These are phyloP conservation scores for Geosmithia flava DNA, from an alignment of 2,329 filamentous ascomycete species.

Conservation along the genomic window DNA sequence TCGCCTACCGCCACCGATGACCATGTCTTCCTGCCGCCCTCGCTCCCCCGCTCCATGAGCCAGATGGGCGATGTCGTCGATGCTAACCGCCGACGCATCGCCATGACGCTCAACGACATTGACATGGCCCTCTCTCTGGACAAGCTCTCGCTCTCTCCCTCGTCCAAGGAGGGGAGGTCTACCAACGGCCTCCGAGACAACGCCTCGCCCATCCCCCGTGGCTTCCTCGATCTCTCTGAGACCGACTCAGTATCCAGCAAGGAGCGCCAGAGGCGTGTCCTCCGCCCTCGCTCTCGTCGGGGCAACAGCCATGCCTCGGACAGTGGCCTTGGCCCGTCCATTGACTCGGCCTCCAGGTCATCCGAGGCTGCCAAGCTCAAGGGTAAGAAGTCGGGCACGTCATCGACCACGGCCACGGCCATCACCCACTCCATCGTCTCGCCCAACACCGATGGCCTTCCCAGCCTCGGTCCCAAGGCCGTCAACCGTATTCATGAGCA, in stretches of 20 bases:
- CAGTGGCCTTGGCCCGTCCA: conserved; percentile 77
- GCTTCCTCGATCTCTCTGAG: conserved; percentile 44
- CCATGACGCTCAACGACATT: conserved; percentile 51
- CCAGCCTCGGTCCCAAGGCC: conserved; percentile 55
- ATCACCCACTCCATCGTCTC: conserved; percentile 49
- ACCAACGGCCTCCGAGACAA: conserved; percentile 34
- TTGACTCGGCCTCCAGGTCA: conserved; percentile 41
- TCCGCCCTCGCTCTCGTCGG: conserved; percentile 41
- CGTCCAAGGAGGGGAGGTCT: conserved; percentile 7
- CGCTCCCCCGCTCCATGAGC: conserved; percentile 55
- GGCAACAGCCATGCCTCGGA: conserved; percentile 65
- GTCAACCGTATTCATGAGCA: conserved; percentile 68
- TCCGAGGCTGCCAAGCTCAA: conserved; percentile 28
- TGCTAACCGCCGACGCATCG: conserved; percentile 56
- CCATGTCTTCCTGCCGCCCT: conserved; percentile 34
- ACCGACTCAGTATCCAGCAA: conserved; percentile 34
- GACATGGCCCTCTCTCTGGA: conserved; percentile 46
- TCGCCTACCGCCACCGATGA: conserved; percentile 28
- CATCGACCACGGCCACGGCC: conserved; percentile 28
- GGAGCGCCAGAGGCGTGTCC: conserved; percentile 32
- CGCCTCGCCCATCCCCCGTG: conserved; percentile 46
- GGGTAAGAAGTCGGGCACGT: conserved; percentile 8
- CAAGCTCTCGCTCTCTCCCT: conserved; percentile 22
- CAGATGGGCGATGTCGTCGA: conserved; percentile 60
- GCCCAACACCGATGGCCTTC: conserved; percentile 33